Conservation (phyloP, 2,329 filamentous ascomycete genomes). For the Thielaviopsis punctulata region DNA sequence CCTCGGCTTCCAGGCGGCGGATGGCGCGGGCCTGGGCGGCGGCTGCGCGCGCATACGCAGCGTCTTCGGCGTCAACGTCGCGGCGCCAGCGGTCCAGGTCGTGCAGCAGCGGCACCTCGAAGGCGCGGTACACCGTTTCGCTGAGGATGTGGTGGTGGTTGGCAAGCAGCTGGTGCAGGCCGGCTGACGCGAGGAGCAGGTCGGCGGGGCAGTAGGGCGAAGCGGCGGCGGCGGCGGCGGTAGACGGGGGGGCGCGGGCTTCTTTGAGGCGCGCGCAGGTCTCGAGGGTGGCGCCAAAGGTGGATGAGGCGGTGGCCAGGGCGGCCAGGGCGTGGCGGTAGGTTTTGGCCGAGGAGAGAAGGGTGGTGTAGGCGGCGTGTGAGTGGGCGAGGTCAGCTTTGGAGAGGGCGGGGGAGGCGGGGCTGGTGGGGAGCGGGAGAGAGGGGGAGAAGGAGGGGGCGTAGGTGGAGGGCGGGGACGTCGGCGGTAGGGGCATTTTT, state of each 20-base stretch:
- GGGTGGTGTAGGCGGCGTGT: constrained; percentile 43
- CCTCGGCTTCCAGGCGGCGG: constrained; percentile 46
- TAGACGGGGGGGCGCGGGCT: constrained; percentile 36
- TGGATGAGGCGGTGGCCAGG: constrained; percentile 42
- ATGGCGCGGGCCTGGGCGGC: constrained; percentile 42
- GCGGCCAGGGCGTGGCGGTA: constrained; percentile 45
- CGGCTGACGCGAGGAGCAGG: constrained; percentile 42
- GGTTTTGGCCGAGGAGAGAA: constrained; percentile 43
- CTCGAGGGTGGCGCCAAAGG: constrained; percentile 48
- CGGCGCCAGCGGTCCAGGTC: constrained; percentile 49
- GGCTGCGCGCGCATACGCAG: constrained; percentile 38
- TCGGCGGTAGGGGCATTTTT: constrained; percentile 28
- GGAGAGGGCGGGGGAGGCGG: constrained; percentile 38
- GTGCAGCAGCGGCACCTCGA: constrained; percentile 52
- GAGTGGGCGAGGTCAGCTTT: constrained; percentile 46
- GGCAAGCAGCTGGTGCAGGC: constrained; percentile 48
- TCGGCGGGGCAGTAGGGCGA: constrained; percentile 51
- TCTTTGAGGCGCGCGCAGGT: constrained; percentile 52
- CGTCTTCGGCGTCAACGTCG: constrained; percentile 47
- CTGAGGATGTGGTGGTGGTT: constrained; percentile 55
- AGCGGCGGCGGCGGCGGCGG: constrained; percentile 28
- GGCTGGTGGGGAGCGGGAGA: constrained; percentile 42
- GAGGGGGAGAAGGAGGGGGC: constrained; percentile 26
- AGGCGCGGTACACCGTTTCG: constrained; percentile 50
- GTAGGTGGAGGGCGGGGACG: constrained; percentile 45